Conservation (phyloP, 1,284 basidiomycete genomes). For the Ceratobasidium sp. region DNA sequence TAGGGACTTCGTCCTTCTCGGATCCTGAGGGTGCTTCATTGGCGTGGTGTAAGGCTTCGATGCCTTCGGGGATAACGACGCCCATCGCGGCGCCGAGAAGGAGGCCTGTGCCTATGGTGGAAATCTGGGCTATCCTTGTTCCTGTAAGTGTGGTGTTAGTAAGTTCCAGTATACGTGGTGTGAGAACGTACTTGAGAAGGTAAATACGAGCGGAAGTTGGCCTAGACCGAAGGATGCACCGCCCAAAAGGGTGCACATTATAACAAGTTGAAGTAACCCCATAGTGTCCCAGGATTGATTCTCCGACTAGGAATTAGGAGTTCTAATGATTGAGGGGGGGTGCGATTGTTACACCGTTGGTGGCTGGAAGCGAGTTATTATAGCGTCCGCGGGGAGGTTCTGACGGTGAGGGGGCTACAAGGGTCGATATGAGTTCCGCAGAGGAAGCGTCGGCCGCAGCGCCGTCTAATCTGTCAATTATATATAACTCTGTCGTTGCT, state of each 20-base stretch:
- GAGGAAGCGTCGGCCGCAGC: too few species aligned
- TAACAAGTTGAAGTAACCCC: slow-evolving; percentile 54
- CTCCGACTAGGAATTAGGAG: too few species aligned
- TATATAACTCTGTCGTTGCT: too few species aligned
- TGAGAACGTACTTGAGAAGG: slow-evolving; percentile 70
- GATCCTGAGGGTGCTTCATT: background rate
- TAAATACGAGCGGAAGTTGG: slow-evolving; percentile 73
- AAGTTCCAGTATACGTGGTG: slow-evolving; percentile 4
- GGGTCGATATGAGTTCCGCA: background rate
- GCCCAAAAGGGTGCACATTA: slow-evolving; percentile 74
- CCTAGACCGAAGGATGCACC: slow-evolving; percentile 75
- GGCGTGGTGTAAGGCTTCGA: slow-evolving; percentile 50
- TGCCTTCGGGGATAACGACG: slow-evolving; percentile 84
- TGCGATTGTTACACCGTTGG: too few species aligned
- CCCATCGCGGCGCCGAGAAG: slow-evolving; percentile 87
- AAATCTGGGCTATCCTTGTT: slow-evolving; percentile 65
- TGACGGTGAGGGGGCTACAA: too few species aligned
- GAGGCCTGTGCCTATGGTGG: slow-evolving; percentile 79
- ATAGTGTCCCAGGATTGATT: slow-evolving; percentile 44
- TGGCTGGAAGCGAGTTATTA: too few species aligned
- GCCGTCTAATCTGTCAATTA: too few species aligned
- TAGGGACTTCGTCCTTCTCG: slow-evolving; percentile 53
- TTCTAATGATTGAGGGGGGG: too few species aligned
- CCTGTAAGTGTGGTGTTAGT: slow-evolving; percentile 48
- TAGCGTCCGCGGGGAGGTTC: too few species aligned